Conservation (phyloP, 192 early-diverging fungal species). For the Podochytrium sp. region DNA sequence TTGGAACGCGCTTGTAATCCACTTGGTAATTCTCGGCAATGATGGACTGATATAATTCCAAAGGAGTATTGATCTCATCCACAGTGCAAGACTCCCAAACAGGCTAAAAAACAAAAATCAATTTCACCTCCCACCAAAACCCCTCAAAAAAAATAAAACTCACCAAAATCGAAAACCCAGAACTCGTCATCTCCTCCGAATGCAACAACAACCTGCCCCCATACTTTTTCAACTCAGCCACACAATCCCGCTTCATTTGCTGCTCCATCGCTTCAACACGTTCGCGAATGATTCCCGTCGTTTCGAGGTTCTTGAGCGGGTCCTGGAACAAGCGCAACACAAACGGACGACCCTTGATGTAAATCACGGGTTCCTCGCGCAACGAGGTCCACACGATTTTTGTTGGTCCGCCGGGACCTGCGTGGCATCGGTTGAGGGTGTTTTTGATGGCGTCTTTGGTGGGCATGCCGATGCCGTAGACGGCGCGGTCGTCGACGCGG, state of each 20-base stretch:
- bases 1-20: conserved; percentile 63
- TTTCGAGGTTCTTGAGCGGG: conserved; percentile 67
- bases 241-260: conserved; percentile 60
- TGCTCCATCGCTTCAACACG: conserved; percentile 69
- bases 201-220: conserved; percentile 60
- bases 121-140: not conserved
- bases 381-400: conserved; percentile 64
- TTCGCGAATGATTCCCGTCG: conserved; percentile 64
- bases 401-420: conserved; percentile 51
- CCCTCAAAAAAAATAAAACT: not conserved
- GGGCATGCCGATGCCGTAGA: conserved; percentile 69
- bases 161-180: conserved; percentile 56
- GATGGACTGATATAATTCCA: conserved; percentile 60
- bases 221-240: conserved; percentile 54
- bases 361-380: conserved; percentile 69
- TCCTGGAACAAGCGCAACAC: conserved; percentile 64
- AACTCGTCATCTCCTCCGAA: conserved; percentile 51
- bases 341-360: conserved; percentile 62
- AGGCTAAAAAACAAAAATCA: conserved; percentile 17
- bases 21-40: conserved; percentile 57
- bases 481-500: conserved; percentile 14
- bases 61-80: conserved; percentile 60
- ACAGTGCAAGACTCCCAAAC: conserved; percentile 62
- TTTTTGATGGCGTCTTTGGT: conserved; percentile 59
- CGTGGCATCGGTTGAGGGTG: conserved; percentile 50